Evolutionary conservation across 768 basidiomycete species (phyloP).

Genomic region (Amanita jacksonii): DNA sequence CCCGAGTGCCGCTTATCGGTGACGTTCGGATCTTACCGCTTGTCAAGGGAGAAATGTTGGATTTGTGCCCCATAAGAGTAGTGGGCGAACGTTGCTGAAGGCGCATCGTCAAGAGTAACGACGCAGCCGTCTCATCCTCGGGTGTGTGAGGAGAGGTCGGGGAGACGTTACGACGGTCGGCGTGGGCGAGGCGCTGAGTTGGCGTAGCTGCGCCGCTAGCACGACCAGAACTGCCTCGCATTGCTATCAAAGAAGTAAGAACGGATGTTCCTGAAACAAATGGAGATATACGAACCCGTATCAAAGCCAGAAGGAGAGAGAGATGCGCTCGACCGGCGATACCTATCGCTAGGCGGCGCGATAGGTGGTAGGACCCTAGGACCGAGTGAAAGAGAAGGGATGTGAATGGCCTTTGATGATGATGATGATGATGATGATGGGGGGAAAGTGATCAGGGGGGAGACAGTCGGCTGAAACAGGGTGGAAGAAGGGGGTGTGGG

Average conservation of each 20-base stretch:
- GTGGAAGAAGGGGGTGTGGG: conserved; percentile 50
- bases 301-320: not conserved
- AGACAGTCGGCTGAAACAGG: conserved; percentile 22
- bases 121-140: conserved; percentile 65
- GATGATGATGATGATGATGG: too few relatives aligned
- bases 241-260: not conserved
- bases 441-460: conserved; percentile 9
- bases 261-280: not conserved
- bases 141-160: conserved; percentile 29
- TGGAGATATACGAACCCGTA: not conserved
- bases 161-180: not conserved
- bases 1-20: too few relatives aligned
- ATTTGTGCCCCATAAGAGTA: conserved; percentile 6
- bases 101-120: conserved; percentile 57
- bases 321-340: not conserved
- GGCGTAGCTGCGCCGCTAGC: too few relatives aligned
- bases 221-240: not conserved
- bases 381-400: conserved; percentile 16
- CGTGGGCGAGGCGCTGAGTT: not conserved
- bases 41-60: conserved; percentile 1
- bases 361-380: conserved; percentile 12
- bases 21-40: too few relatives aligned
- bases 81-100: conserved; percentile 23
- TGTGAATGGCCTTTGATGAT: conserved; percentile 14
- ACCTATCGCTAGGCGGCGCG: not conserved